These are phyloP conservation scores for Chaetomium tenue DNA, from an alignment of 495 filamentous ascomycete genomes.

Conservation along the genomic window DNA sequence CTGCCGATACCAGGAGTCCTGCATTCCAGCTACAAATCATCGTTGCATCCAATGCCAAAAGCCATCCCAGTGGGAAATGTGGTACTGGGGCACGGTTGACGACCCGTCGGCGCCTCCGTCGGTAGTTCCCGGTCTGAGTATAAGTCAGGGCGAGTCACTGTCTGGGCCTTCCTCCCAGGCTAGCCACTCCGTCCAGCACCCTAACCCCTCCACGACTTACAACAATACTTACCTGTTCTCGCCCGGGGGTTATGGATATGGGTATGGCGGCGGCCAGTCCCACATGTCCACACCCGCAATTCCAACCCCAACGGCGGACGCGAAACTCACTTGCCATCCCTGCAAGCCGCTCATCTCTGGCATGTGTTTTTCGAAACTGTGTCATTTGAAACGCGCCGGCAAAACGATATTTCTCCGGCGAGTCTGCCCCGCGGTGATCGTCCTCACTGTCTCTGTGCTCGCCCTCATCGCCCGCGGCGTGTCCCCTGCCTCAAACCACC, in stretches of 20 bases:
- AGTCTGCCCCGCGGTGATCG: neutral
- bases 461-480: neutral
- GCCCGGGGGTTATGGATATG: neutral
- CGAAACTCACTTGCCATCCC: neutral
- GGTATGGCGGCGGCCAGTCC: neutral
- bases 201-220: neutral
- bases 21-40: neutral
- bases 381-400: neutral
- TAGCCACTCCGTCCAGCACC: neutral
- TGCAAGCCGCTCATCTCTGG: neutral
- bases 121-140: neutral
- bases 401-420: neutral
- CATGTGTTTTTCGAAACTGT: neutral
- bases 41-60: too few relatives aligned
- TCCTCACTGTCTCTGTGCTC: neutral
- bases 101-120: conserved; percentile 9
- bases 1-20: neutral
- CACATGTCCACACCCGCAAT: neutral
- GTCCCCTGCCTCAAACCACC: neutral
- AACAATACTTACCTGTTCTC: too few relatives aligned
- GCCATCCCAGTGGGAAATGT: conserved; percentile 10
- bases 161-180: neutral
- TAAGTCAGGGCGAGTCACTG: conserved; percentile 12
- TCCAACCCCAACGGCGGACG: neutral
- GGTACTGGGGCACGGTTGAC: conserved; percentile 10